phyloP scores from a whole-genome alignment of 2,329 filamentous ascomycete species.

The Sporothrix schenckii region DNA sequence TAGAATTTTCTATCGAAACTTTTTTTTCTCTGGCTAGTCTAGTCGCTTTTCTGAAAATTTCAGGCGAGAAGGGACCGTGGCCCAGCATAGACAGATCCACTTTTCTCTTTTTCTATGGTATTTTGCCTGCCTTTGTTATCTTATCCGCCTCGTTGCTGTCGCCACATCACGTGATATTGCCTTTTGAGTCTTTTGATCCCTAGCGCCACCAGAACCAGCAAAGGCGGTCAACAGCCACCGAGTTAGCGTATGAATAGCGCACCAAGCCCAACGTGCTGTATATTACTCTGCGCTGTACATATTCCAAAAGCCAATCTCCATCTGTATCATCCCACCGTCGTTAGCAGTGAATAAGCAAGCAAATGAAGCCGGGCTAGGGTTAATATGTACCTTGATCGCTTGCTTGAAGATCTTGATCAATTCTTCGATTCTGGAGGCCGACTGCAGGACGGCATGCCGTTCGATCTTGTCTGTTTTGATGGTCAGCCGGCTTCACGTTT shows the following conservation, averaged over 20 bases:
- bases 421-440: constrained; percentile 75
- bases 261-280: not conserved
- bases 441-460: constrained; percentile 71
- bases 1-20: constrained; percentile 34
- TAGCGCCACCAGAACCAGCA: not conserved
- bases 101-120: constrained; percentile 37
- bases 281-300: constrained; percentile 51
- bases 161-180: constrained; percentile 32
- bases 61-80: constrained; percentile 2
- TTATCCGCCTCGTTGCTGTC: constrained; percentile 25
- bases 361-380: not conserved
- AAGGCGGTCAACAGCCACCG: not conserved
- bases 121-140: not conserved
- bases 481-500: not conserved
- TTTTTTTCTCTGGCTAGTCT: constrained; percentile 32
- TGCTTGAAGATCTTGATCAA: constrained; percentile 82
- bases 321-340: constrained; percentile 48
- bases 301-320: constrained; percentile 76
- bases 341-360: not conserved
- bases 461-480: constrained; percentile 61
- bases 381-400: constrained; percentile 70
- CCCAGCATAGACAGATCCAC: constrained; percentile 14
- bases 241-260: not conserved
- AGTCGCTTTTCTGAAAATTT: constrained; percentile 29
- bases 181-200: not conserved